These are phyloP conservation scores for Rhodotorula graminis DNA, from an alignment of 768 basidiomycete genomes.

Conservation along the genomic window DNA sequence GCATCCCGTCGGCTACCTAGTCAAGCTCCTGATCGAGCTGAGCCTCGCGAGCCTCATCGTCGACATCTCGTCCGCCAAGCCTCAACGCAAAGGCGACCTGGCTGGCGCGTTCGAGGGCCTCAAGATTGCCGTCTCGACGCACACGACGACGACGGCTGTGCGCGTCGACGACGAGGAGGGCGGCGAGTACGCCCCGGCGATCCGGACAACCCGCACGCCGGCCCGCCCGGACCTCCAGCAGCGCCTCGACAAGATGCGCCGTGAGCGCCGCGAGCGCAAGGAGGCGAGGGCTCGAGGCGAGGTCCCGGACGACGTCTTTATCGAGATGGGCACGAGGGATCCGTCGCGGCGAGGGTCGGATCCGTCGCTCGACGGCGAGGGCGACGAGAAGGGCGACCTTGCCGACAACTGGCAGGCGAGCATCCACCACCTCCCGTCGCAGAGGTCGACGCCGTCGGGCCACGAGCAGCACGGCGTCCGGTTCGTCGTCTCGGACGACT, in stretches of 20 bases:
- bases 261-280: slow-evolving; percentile 15
- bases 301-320: slow-evolving; percentile 7
- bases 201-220: slow-evolving; percentile 22
- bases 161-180: slow-evolving; percentile 4
- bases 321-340: slow-evolving; percentile 12
- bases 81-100: neutral
- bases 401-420: neutral
- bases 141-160: slow-evolving; percentile 8
- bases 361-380: neutral
- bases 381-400: neutral
- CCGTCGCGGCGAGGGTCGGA: slow-evolving; percentile 3
- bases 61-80: slow-evolving; percentile 20
- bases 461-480: neutral
- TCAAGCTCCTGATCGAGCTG: slow-evolving; percentile 25
- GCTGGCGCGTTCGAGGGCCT: slow-evolving; percentile 3
- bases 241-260: slow-evolving; percentile 18
- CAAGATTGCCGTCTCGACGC: slow-evolving; percentile 27
- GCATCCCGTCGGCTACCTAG: slow-evolving; percentile 8
- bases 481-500: neutral
- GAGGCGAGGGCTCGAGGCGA: neutral
- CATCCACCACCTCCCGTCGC: neutral
- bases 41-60: slow-evolving; percentile 17
- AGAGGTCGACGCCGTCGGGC: no score
- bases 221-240: slow-evolving; percentile 14
- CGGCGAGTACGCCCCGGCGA: neutral